Conservation (phyloP, 2,329 filamentous ascomycete species). For the Cladophialophora immunda region DNA sequence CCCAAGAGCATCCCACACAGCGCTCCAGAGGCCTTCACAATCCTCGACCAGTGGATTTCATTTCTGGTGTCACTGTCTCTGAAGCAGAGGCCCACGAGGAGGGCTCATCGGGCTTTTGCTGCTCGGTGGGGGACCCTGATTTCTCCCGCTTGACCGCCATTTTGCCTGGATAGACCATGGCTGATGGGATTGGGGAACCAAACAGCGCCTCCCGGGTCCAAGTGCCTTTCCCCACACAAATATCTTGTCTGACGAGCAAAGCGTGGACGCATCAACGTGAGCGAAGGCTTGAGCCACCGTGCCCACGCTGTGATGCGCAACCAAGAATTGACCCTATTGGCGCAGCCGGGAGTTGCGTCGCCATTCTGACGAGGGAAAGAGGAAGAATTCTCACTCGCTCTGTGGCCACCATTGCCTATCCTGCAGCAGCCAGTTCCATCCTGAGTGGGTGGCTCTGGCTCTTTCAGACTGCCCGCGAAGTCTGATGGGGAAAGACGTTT, state of each 20-base stretch:
- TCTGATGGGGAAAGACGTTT: constrained; percentile 16
- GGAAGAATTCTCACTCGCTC: constrained; percentile 19
- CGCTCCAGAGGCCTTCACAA: background rate
- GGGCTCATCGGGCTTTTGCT: background rate
- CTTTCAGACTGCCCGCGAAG: background rate
- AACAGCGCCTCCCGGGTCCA: constrained; percentile 14
- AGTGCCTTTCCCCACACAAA: constrained; percentile 25
- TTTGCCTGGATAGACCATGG: constrained; percentile 18
- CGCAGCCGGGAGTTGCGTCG: constrained; percentile 12
- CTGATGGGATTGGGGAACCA: constrained; percentile 27
- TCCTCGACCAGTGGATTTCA: background rate
- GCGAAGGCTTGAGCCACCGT: constrained; percentile 2
- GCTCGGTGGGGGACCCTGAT: constrained; percentile 7
- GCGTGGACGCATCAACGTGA: constrained; percentile 10
- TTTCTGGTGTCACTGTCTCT: background rate
- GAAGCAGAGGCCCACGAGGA: background rate
- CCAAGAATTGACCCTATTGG: constrained; percentile 25
- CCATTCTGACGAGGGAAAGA: constrained; percentile 9
- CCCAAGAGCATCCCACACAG: background rate
- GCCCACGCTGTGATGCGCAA: constrained; percentile 14
- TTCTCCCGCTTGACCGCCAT: constrained; percentile 33
- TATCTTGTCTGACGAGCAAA: constrained; percentile 27
- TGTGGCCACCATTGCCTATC: constrained; percentile 6
- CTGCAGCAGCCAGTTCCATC: constrained; percentile 13
- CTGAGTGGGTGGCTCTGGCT: constrained; percentile 4